Evolutionary conservation across 176 grass and related monocot genomes (phyloP), one percentile per base, ranked within the genome.

Genomic region (Hordeum marinum): DNA sequence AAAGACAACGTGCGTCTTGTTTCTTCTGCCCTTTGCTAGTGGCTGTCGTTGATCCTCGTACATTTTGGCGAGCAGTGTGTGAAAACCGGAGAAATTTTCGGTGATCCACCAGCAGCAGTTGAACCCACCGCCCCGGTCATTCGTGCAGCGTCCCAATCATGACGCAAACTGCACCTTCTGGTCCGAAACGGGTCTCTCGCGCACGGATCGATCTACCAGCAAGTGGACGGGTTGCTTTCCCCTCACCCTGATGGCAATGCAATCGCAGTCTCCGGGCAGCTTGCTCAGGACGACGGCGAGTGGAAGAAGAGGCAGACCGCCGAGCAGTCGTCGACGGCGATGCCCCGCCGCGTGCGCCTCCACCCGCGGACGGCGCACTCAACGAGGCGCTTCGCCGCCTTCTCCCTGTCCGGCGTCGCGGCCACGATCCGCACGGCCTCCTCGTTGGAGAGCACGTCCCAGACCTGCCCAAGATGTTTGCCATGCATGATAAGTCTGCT

Each of bases 241-340:
- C 13, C 45, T 14, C 43, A 21, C 36, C 74, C 29, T 48, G 68
- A 75, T 68, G 76, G 25, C 12, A 23, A 64, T 29, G n/a, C 11
- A 21, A 60, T 37, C 78, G 77, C 55, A 1, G 6, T 8, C 52
- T 3, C 18, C 48, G 18, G 43, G 25, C 68, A 11, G 36, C 25
- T 74, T 68, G 29, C 14, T 71, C 43, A 85, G 20, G 84, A 43
- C n/a, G 87, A 61, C 62, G 37, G 59, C 48, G 94, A 81, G 82
- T 92, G 75, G 61, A 99, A 88, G 86, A 99, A 96, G 81, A 99
- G 91, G 85, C 97, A 99, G 46, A 99, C 39, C 18, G 97, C 97
- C 21, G 97, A 99, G 87, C 94, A 96, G 85, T 99, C 97, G 77
- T 99, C 97, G 21, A 91, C 90, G 66, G 97, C 97, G 79, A 96